Base-by-base conservation (phyloP, 2,329 filamentous ascomycete species). In the Calonectria ilicicola region DNA sequence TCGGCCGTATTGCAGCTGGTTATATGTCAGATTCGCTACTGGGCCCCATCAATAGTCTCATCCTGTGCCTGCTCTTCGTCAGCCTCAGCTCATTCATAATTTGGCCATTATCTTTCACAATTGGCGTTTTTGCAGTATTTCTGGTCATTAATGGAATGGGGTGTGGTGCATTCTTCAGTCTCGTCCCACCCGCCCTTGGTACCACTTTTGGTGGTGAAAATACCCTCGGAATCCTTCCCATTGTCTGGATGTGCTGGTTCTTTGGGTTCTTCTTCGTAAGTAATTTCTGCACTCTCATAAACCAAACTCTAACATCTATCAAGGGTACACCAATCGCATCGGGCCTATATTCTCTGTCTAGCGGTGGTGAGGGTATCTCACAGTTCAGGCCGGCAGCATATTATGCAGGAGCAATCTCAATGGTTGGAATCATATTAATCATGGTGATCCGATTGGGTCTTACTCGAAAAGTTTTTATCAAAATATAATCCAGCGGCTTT, bases 211-310 rank as follows among this genome's bases (percentile, higher is more conserved):
- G 80, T 0, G 29, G 58, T 3, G 76, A 78, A 38, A 78, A 78
- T 5, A 76, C 74, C 0, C 73, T 81, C 0, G 76, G 77, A 0
- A 77, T 80, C 1, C 58, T 81, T 0, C 80, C 80, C 0, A 78
- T 81, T 3, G 67, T 81, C 1, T 80, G 80, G 77, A 82, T 80
- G 2, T 78, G 78, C 0, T 81, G 80, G 80, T 81, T 80, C 15
- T 80, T 73, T 26, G 80, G 80, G 0, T 81, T 81, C 68, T 81
- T 82, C 40, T 80, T 82, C 2, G 80, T 81, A 47, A 46, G 75
- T 72, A 4, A 26, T 65, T 2, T 2, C 2, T 14, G 21, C 19
- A 4, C 19, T 6, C 9, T 42, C 6, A 1, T 2, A 17, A 32
- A 12, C 3, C 9, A 15, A 19, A 19, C 9, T 1, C 2, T 62